Base-by-base conservation (phyloP, 805 yeast genomes). In the Candida hungchunana region DNA sequence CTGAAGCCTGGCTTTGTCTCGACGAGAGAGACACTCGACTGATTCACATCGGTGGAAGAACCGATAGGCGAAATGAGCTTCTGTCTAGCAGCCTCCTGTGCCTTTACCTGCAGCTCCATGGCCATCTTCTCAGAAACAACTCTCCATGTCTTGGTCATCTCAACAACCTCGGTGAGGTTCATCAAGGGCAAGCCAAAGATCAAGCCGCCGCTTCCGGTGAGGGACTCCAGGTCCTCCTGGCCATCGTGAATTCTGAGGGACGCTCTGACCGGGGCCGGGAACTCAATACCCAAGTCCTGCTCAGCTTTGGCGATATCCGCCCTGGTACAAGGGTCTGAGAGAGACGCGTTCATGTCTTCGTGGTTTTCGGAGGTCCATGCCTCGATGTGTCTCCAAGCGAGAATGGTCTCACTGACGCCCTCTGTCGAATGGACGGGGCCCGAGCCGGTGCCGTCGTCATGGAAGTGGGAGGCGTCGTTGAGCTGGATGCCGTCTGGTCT, bases 321-420 rank as follows among this genome's bases (percentile, higher is more conserved):
- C 26, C 71, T 69, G 0, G 96, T 86, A 43, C 88, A 93, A 19
- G 87, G 82, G 34, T 76, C 80, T 53, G 80, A 78, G 44, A 90
- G 63, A 32, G 93, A 79, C 39, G 85, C 89, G 41, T 71, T 73
- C 38, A 93, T 66, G 60, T 90, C 98, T 2, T 93, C 84, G 46
- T 80, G 82, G 59, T 86, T 73, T 37, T 76, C 75, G 23, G 74
- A 70, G 14, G 90, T 66, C 96, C 97, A 90, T 14, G 76, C 67
- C 47, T 85, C 90, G 39, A 90, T 78, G 51, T 89, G 89, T 44
- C 83, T 73, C 97, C 97, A 90, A 10, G 96, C 83, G 16, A 79
- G 73, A 24, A 81, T 67, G 2, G 74, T 67, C 44, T 89, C 86
- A 36, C 90, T 78, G 18, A 83, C 80, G 31, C 94, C 95, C 29